A percentile compares a stretch with the other conserved stretches of the same genome.
Conservation (phyloP, 306 rosid species). For the Prunus mume region DNA sequence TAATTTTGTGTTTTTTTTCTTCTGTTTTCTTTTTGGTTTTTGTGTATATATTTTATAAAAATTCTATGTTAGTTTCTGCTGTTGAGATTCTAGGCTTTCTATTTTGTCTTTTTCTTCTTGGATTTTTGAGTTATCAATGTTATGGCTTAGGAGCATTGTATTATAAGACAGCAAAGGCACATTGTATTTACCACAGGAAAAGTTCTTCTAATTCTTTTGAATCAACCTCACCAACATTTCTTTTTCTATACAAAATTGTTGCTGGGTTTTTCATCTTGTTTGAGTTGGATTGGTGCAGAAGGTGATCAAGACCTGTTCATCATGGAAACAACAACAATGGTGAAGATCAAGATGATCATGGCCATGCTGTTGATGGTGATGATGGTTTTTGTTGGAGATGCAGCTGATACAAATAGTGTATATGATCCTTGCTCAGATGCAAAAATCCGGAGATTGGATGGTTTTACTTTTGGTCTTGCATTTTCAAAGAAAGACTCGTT, state of each 20-base stretch:
- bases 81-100: neutral
- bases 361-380: neutral
- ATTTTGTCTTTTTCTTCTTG: neutral
- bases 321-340: slow-evolving; percentile 11
- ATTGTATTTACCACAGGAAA: neutral
- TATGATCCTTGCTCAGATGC: slow-evolving; percentile 79
- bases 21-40: no score
- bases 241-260: neutral
- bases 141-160: neutral
- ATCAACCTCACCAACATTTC: neutral
- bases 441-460: slow-evolving; percentile 61
- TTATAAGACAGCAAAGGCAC: neutral
- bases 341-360: slow-evolving; percentile 14
- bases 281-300: slow-evolving; percentile 22
- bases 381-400: slow-evolving; percentile 37
- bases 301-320: slow-evolving; percentile 3
- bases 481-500: slow-evolving; percentile 55
- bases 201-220: neutral
- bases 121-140: neutral
- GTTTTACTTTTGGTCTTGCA: slow-evolving; percentile 76
- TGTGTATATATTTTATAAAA: no score
- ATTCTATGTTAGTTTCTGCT: no score
- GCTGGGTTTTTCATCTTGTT: neutral
- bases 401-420: slow-evolving; percentile 55
- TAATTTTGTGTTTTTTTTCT: no score